phyloP scores from a whole-genome alignment of 352 stramenopile genomes.

The Pythium guiyangense region DNA sequence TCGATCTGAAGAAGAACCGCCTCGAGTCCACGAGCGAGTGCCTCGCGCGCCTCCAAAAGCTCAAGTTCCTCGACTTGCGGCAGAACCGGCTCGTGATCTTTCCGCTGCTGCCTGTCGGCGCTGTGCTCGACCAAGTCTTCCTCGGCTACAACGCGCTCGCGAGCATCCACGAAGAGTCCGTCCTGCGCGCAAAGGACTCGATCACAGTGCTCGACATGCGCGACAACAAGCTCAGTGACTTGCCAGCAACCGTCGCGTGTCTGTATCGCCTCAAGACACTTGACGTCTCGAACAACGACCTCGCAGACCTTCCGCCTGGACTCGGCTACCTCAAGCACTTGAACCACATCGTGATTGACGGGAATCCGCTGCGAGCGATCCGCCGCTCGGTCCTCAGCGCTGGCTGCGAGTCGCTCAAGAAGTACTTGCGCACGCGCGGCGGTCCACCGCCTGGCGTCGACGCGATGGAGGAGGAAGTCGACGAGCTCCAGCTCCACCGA shows the following conservation, averaged over 20 bases:
- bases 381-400: conserved; percentile 53
- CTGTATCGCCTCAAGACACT: conserved; percentile 75
- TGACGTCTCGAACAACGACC: conserved; percentile 78
- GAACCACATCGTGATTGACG: conserved; percentile 71
- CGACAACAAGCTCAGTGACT: conserved; percentile 68
- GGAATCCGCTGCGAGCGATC: conserved; percentile 72
- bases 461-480: conserved; percentile 66
- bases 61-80: conserved; percentile 72
- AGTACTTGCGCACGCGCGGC: conserved; percentile 72
- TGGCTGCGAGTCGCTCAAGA: conserved; percentile 79
- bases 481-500: conserved; percentile 36
- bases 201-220: conserved; percentile 74
- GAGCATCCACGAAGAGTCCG: conserved; percentile 47
- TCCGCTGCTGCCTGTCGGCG: conserved; percentile 51
- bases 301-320: conserved; percentile 66
- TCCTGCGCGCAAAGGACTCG: conserved; percentile 56
- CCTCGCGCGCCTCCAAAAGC: conserved; percentile 29
- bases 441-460: conserved; percentile 45
- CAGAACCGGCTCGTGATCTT: conserved; percentile 67
- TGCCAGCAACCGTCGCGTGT: conserved; percentile 52
- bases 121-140: conserved; percentile 67
- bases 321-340: conserved; percentile 78
- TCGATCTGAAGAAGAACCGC: conserved; percentile 79
- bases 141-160: conserved; percentile 70
- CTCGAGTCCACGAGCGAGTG: conserved; percentile 40